A percentile compares a stretch with the other conserved stretches of the same genome.
phyloP scores from a whole-genome alignment of 768 basidiomycete genomes.

The Gymnopilus dilepis region DNA sequence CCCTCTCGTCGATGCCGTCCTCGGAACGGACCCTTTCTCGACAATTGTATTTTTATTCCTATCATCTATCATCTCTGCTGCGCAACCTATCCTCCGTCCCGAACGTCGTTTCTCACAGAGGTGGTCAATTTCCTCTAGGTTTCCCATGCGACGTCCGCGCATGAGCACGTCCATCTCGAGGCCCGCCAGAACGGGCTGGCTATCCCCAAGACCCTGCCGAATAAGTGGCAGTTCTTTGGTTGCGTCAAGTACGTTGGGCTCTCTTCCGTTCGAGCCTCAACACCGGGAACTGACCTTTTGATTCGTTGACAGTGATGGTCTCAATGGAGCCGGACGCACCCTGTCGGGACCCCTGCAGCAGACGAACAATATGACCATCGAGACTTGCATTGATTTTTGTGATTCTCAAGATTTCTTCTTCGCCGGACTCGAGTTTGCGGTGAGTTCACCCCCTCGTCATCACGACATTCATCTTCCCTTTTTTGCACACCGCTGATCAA shows the following conservation, averaged over 20 bases:
- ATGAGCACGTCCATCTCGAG: conserved; percentile 23
- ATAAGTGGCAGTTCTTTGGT: conserved; percentile 60
- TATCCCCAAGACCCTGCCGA: conserved; percentile 51
- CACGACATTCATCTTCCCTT: neutral
- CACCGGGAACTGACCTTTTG: neutral
- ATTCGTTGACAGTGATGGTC: conserved; percentile 40
- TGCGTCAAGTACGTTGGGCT: conserved; percentile 63
- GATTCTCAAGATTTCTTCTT: conserved; percentile 55
- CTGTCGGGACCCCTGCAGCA: conserved; percentile 53
- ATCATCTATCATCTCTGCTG: too few species aligned
- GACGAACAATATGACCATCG: conserved; percentile 63
- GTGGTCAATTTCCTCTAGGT: neutral
- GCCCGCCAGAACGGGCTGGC: conserved; percentile 35
- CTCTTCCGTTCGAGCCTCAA: neutral
- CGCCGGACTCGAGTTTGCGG: conserved; percentile 70
- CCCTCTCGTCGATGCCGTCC: neutral
- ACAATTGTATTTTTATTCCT: neutral
- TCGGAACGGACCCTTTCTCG: neutral
- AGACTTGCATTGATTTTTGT: conserved; percentile 54
- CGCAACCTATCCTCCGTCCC: neutral
- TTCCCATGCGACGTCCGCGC: neutral
- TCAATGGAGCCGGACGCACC: conserved; percentile 62
- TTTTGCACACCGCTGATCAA: neutral
- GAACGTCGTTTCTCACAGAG: neutral
- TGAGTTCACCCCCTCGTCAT: conserved; percentile 17